Evolutionary conservation across 768 basidiomycete genomes (phyloP), one percentile per base, ranked within the genome.

Genomic region (Hericium erinaceus): DNA sequence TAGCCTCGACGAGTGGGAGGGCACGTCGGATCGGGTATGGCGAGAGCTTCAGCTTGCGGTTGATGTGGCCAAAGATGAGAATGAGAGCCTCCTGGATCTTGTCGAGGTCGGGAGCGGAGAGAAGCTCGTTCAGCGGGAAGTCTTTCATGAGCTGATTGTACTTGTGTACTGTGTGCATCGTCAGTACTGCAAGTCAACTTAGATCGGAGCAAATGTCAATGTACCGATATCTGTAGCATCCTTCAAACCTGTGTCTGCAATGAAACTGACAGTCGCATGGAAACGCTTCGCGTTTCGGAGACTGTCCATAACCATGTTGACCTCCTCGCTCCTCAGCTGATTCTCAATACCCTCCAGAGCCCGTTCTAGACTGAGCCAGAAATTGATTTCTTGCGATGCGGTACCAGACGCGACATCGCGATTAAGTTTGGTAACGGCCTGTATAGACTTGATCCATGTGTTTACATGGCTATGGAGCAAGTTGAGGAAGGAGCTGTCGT

Each of bases 81-180:
- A 80, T 72, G 12, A 98, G 76, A 4, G 91, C 85, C 70, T 97
- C 93, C 67, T 95, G 88, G 39, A 98, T 87, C 75, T 95, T 97
- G 69, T 90, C 89, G 1, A 98, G 82, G 70, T 98, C 97, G 2
- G 97, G 97, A 0, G 97, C 93, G 9, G 95, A 92, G 26, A 99
- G 80, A 18, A 98, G 83, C 67, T 98, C 95, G 68, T 99, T 97
- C 28, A 99, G 77, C 0, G 97, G 97, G 65, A 98, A 98, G 67
- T 99, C 97, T 73, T 95, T 97, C 97, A 99, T 98, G 57, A 98
- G 79, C 61, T 91, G 87, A 66, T 99, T 98, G 76, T 98, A 95
- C 70, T 97, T 98, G 77, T 95, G 93, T 11, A 98, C 95, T 92
- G 63, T 6, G 50, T 18, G 39, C 10, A 41, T 16, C 15, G 13